Percentiles rank a stretch among this genome's conserved stretches.
These are phyloP conservation scores for Carex littledalei DNA, from an alignment of 176 grass and related monocot genomes.

Conservation along the genomic window DNA sequence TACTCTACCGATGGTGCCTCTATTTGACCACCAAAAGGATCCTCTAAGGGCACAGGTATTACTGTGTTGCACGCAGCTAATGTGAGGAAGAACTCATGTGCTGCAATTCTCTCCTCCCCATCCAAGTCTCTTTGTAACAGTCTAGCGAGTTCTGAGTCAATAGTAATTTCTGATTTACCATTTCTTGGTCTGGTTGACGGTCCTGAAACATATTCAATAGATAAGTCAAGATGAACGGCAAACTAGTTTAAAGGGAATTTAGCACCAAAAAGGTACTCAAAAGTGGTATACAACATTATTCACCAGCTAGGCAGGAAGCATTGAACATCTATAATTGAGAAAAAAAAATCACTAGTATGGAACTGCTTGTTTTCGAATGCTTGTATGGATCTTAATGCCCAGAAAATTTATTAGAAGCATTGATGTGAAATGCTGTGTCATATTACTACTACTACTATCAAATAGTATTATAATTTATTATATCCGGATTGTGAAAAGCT, in stretches of 20 bases:
- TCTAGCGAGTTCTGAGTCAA: conserved; percentile 49
- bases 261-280: neutral
- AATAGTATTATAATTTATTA: neutral
- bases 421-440: neutral
- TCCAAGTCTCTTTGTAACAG: conserved; percentile 61
- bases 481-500: neutral
- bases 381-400: neutral
- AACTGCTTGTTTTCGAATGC: neutral
- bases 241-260: neutral
- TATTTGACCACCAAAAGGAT: conserved; percentile 21
- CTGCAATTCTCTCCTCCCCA: conserved; percentile 75
- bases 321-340: neutral
- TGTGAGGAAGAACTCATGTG: conserved; percentile 97
- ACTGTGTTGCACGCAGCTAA: conserved; percentile 98
- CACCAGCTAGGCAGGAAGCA: neutral
- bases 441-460: neutral
- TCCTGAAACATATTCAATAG: conserved; percentile 38
- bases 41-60: conserved; percentile 61
- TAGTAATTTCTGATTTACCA: conserved; percentile 44
- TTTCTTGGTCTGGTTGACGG: conserved; percentile 30
- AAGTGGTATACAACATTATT: neutral
- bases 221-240: neutral
- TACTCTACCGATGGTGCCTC: conserved; percentile 50
- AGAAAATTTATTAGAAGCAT: neutral
- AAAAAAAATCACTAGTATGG: neutral